Conservation (phyloP, 176 grass and related monocot species). For the Tillandsia leiboldiana region DNA sequence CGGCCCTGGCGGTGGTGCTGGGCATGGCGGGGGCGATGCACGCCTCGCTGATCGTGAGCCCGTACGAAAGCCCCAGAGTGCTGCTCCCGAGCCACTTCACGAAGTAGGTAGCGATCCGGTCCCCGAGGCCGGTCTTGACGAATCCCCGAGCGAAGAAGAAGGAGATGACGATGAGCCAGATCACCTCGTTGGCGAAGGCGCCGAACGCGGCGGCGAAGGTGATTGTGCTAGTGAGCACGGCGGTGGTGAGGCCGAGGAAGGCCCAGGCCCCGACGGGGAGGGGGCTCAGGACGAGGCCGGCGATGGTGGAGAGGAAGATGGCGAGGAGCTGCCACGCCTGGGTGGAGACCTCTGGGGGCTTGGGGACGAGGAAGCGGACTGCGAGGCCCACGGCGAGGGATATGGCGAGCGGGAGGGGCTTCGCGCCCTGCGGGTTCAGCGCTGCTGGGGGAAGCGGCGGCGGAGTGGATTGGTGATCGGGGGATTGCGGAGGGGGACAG, state of each 20-base stretch:
- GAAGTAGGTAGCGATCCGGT: slow-evolving; percentile 83
- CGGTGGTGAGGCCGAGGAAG: slow-evolving; percentile 69
- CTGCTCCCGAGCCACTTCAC: slow-evolving; percentile 79
- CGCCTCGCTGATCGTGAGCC: slow-evolving; percentile 81
- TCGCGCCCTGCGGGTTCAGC: slow-evolving; percentile 22
- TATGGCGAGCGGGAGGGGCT: slow-evolving; percentile 41
- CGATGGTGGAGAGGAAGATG: slow-evolving; percentile 80
- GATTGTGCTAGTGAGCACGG: slow-evolving; percentile 69
- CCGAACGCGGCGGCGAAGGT: slow-evolving; percentile 72
- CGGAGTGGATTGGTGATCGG: slow-evolving; percentile 17
- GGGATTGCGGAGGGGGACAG: slow-evolving; percentile 7
- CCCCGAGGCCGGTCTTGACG: slow-evolving; percentile 80
- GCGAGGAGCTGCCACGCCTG: slow-evolving; percentile 94
- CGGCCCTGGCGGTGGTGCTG: slow-evolving; percentile 86
- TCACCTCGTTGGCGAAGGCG: slow-evolving; percentile 89
- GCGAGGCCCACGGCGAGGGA: slow-evolving; percentile 66
- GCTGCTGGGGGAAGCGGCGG: neutral
- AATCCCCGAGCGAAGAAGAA: slow-evolving; percentile 91
- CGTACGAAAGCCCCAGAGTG: slow-evolving; percentile 74
- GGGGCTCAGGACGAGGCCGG: slow-evolving; percentile 71
- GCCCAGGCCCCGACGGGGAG: slow-evolving; percentile 93
- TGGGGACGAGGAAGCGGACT: slow-evolving; percentile 56
- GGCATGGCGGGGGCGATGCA: slow-evolving; percentile 87
- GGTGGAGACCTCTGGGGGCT: slow-evolving; percentile 39
- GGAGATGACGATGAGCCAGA: slow-evolving; percentile 95